Evolutionary conservation across 2,329 filamentous ascomycete genomes (phyloP).

Genomic region (Balansia obtecta): DNA sequence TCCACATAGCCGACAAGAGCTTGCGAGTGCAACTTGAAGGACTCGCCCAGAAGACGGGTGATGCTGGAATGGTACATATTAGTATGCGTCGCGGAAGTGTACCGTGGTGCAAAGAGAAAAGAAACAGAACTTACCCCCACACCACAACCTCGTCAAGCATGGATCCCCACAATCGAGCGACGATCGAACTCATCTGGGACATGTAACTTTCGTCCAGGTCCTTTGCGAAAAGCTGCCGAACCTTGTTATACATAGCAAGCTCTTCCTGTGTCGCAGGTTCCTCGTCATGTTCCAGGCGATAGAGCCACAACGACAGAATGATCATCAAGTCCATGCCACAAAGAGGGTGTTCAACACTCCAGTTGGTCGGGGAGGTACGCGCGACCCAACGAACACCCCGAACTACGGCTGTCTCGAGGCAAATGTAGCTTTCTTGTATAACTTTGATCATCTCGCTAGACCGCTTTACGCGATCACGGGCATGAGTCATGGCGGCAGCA

Average conservation of each 20-base stretch:
- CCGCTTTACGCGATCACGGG: conserved; percentile 85
- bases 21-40: conserved; percentile 93
- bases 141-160: conserved; percentile 98
- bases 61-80: conserved; percentile 42
- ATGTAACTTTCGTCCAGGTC: conserved; percentile 75
- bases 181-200: conserved; percentile 82
- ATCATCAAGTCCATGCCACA: conserved; percentile 97
- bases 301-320: conserved; percentile 94
- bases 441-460: conserved; percentile 98
- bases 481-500: conserved; percentile 89
- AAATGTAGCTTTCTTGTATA: conserved; percentile 94
- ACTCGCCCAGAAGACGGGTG: conserved; percentile 92
- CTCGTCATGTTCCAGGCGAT: conserved; percentile 97
- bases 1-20: conserved; percentile 92
- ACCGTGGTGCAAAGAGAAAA: background rate
- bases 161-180: conserved; percentile 89
- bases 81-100: conserved; percentile 6
- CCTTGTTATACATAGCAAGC: conserved; percentile 80
- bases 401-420: conserved; percentile 87
- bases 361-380: conserved; percentile 94
- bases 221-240: conserved; percentile 81
- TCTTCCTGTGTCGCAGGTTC: conserved; percentile 80
- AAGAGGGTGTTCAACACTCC: conserved; percentile 96
- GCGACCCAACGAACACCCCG: conserved; percentile 97
- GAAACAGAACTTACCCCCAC: conserved; percentile 70